A percentile compares a stretch with the other conserved stretches of the same genome.
phyloP scores from a whole-genome alignment of 1,284 basidiomycete genomes.

The Heterobasidion irregulare region DNA sequence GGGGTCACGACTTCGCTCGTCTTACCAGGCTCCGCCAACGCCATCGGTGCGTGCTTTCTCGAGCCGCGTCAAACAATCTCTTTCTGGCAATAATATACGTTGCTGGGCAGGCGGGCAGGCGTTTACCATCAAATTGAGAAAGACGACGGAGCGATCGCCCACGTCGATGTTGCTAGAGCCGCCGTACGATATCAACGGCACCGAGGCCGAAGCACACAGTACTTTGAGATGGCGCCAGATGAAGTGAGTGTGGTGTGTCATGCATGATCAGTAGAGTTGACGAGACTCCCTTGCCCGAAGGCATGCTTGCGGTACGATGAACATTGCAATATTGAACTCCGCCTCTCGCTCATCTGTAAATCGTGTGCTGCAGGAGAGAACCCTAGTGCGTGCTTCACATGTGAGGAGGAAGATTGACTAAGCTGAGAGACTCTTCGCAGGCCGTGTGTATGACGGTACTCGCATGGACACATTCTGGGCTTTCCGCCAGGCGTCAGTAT shows the following conservation, averaged over 20 bases:
- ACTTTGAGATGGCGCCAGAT: slow-evolving; percentile 32
- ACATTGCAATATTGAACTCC: background rate
- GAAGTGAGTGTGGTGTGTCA: slow-evolving; percentile 21
- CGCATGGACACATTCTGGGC: slow-evolving; percentile 38
- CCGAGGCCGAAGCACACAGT: slow-evolving; percentile 19
- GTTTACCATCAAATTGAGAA: slow-evolving; percentile 42
- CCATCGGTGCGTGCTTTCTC: slow-evolving; percentile 37
- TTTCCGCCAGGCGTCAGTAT: slow-evolving; percentile 28
- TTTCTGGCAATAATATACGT: background rate
- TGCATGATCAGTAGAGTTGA: slow-evolving; percentile 11
- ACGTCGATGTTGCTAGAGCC: slow-evolving; percentile 39
- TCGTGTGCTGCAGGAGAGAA: slow-evolving; percentile 21
- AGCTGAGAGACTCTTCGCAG: slow-evolving; percentile 4
- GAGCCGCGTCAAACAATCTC: background rate
- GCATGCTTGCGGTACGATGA: slow-evolving; percentile 27
- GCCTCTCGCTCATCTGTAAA: background rate
- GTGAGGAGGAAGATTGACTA: background rate
- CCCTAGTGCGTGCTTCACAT: slow-evolving; percentile 18
- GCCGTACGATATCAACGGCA: slow-evolving; percentile 28
- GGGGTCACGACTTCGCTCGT: slow-evolving; percentile 41
- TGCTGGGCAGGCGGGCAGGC: slow-evolving; percentile 29
- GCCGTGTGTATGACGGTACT: slow-evolving; percentile 25
- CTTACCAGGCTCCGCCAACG: slow-evolving; percentile 42
- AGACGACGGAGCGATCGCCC: slow-evolving; percentile 33
- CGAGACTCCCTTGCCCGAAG: slow-evolving; percentile 11